A percentile compares a stretch with the other conserved stretches of the same genome.
phyloP scores from a whole-genome alignment of 345 rosid genomes.

The Leavenworthia alabamica region DNA sequence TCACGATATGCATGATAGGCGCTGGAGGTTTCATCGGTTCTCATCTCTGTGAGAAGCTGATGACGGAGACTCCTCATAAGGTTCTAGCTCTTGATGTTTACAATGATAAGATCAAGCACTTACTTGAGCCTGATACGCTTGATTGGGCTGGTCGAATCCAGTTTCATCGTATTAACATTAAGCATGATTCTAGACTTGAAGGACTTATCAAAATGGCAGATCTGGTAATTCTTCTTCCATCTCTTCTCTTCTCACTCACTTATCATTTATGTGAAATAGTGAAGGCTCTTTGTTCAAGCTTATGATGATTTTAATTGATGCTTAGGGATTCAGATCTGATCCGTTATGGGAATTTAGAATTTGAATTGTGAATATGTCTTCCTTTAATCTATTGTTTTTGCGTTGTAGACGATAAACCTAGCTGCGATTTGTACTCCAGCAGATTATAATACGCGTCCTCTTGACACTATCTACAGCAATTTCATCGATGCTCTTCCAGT shows the following conservation, averaged over 20 bases:
- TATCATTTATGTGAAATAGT: too few species aligned
- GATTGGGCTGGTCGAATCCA: constrained; percentile 76
- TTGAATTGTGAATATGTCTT: too few species aligned
- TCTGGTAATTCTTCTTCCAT: constrained; percentile 44
- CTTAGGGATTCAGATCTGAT: constrained; percentile 26
- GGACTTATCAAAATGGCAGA: constrained; percentile 95
- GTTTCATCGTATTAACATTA: constrained; percentile 93
- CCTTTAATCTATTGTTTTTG: constrained; percentile 9
- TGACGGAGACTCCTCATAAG: constrained; percentile 75
- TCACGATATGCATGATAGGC: too few species aligned
- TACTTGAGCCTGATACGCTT: constrained; percentile 58
- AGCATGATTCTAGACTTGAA: constrained; percentile 93
- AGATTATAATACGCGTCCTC: constrained; percentile 97
- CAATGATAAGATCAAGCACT: constrained; percentile 93
- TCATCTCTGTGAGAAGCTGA: constrained; percentile 86
- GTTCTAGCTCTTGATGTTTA: constrained; percentile 93
- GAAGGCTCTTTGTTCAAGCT: too few species aligned
- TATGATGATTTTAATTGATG: neutral
- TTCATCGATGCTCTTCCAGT: constrained; percentile 99
- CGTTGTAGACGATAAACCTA: constrained; percentile 69
- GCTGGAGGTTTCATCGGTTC: constrained; percentile 99
- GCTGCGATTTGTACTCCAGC: constrained; percentile 99
- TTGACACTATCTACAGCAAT: constrained; percentile 98
- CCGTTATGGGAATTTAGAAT: neutral
- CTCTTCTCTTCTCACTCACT: too few species aligned